Evolutionary conservation across 371 early-diverging fungal genomes (phyloP), one percentile per base, ranked within the genome.

Genomic region (Thermomucor indicae-seudaticae): DNA sequence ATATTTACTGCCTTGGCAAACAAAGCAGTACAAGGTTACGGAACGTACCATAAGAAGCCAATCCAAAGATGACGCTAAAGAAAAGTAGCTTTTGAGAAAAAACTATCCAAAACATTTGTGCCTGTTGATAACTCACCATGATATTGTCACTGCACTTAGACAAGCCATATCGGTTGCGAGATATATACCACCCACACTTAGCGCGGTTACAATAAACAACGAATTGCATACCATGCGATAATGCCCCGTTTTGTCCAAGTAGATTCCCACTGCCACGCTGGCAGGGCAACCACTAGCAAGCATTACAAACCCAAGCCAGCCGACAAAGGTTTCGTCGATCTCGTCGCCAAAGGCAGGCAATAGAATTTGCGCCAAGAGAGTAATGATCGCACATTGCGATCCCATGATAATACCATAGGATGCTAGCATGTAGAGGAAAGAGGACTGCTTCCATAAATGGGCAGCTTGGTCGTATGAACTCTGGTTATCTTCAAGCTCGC

Each of bases 361-460:
- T 6, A 80, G 31, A 5, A 77, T 73, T 37, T 77, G 75, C 3
- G 77, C 72, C 3, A 80, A 38, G 17, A 80, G 43, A 17, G 78
- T 75, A 35, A 71, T 62, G 17, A 80, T 47, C 0, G 80, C 65
- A 51, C 71, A 75, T 52, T 75, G 76, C 14, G 62, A 72, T n/a
- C 77, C 80, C 56, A 68, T 69, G 16, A 75, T 55, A 16, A 69
- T 62, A 16, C 71, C 69, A 49, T 66, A 80, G 2, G 78, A 49
- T 16, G 54, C 48, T 14, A 73, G 23, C 55, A 80, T 58, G 20
- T 41, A 29, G 14, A 28, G 43, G 31, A 57, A 57, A 7, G 58
- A 51, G 1, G 25, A 29, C 7, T 51, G 14, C n/a, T 8, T 37
- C 51, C 46, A 57, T 6, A 57, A n/a, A n/a, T 51, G 41, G 16